Base-by-base conservation (phyloP, 169 alveolate species). In the Eimeria falciformis region DNA sequence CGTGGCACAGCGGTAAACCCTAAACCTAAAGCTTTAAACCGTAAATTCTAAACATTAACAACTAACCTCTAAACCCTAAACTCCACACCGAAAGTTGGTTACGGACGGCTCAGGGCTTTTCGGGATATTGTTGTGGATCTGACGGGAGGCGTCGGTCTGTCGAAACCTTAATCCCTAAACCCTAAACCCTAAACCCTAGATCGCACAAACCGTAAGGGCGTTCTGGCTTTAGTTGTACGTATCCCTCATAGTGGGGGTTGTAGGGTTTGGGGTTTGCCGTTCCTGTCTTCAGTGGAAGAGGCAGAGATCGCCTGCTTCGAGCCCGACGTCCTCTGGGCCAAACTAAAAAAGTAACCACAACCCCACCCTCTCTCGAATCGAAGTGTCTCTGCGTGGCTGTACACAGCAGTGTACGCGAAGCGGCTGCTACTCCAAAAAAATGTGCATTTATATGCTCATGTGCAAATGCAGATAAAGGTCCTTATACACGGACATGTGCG, bases 101-200 rank as follows among this genome's bases (percentile, higher is more conserved):
- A 33, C 5, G 55, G 29, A 14, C 77, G 75, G 9, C 45, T 56
- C 83, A 84, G 87, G 56, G 45, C 68, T 5, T 68, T 87, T 53
- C 56, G 86, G 27, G 92, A 87, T 43, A 69, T 68, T 27, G 66
- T 75, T 68, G 92, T 87, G 6, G 92, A 87, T 86, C 65, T 87
- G 50, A 87, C 92, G 7, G 92, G 92, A 29, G 92, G 92, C 87
- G 68, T 40, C 17, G 91, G 91, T 83, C 65, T 2, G 91, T 46
- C 23, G 33, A 18, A 9, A 65, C 25, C 11, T 7, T 7, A 14
- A 50, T 14, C 7, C 62, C 62, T 11, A 50, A 14, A 14, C 62
- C 14, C 14, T 50, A 50, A 7, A 50, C 14, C 62, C 62, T n/a
- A n/a, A n/a, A n/a, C n/a, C n/a, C n/a, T n/a, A n/a, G n/a, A n/a